Evolutionary conservation across 192 early-diverging fungal species (phyloP).

Genomic region (Obelidium mucronatum): DNA sequence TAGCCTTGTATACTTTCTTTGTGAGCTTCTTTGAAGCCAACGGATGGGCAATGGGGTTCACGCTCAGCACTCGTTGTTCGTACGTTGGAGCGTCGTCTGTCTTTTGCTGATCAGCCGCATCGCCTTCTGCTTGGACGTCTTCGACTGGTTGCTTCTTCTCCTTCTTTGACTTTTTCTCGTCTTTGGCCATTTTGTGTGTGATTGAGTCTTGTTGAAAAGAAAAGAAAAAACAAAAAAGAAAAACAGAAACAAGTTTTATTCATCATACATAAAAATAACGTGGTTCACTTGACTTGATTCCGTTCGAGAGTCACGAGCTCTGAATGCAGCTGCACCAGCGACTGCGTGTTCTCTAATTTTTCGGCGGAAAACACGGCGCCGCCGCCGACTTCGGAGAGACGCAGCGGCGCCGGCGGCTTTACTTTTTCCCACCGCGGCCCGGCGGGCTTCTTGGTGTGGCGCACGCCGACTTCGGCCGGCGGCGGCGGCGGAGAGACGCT

Average conservation of each 20-base stretch:
- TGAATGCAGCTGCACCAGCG: background rate
- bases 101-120: slow-evolving; percentile 54
- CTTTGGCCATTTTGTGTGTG: background rate
- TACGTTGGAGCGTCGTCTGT: slow-evolving; percentile 49
- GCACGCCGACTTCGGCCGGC: no score
- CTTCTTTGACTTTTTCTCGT: slow-evolving; percentile 50
- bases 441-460: no score
- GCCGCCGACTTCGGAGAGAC: no score
- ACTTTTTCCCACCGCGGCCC: no score
- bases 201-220: background rate
- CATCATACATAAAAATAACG: no score
- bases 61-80: slow-evolving; percentile 61
- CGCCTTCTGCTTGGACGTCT: slow-evolving; percentile 48
- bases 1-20: slow-evolving; percentile 87
- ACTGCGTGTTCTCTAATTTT: no score
- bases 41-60: slow-evolving; percentile 80
- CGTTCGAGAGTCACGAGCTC: background rate
- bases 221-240: background rate
- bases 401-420: no score
- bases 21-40: slow-evolving; percentile 83
- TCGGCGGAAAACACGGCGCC: no score
- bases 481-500: no score
- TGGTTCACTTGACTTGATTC: no score
- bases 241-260: background rate
- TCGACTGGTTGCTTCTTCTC: slow-evolving; percentile 45